These are phyloP conservation scores for Cordyceps javanica DNA, from an alignment of 2,329 filamentous ascomycete genomes.

Conservation along the genomic window DNA sequence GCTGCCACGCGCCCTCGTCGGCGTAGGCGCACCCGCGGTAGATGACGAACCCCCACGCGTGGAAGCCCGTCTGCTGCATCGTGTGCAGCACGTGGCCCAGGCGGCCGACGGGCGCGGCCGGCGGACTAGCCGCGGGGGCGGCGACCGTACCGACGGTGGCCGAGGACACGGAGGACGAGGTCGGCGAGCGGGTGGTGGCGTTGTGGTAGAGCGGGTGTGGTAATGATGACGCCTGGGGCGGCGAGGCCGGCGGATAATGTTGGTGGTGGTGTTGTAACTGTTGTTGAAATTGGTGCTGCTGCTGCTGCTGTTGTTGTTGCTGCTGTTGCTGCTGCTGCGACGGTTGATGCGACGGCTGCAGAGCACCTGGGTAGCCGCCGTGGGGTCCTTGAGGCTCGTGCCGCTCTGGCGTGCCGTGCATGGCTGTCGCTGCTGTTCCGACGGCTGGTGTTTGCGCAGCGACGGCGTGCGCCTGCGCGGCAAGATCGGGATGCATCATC, in stretches of 20 bases:
- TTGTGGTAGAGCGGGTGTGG: neutral
- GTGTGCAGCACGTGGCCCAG: conserved; percentile 3
- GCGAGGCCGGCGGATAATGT: neutral
- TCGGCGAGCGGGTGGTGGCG: neutral
- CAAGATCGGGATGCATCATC: neutral
- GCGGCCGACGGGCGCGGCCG: neutral
- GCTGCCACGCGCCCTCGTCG: conserved; percentile 1
- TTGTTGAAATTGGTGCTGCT: neutral
- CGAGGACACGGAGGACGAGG: neutral
- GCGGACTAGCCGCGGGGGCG: neutral
- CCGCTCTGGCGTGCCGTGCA: neutral
- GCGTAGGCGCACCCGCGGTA: conserved; percentile 6
- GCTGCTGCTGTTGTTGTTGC: neutral
- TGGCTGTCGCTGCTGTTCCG: neutral
- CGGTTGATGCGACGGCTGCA: conserved; percentile 2
- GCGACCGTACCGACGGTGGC: neutral
- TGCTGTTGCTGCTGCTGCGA: neutral
- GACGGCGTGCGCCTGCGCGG: neutral
- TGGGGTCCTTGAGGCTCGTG: neutral
- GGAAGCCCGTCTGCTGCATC: conserved; percentile 8
- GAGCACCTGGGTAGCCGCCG: neutral
- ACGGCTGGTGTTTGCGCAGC: neutral
- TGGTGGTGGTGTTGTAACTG: neutral
- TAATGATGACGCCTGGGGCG: too few relatives aligned
- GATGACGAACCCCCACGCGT: conserved; percentile 10